Conservation (phyloP, 805 yeast genomes). For the Saccharomycopsis sp. region DNA sequence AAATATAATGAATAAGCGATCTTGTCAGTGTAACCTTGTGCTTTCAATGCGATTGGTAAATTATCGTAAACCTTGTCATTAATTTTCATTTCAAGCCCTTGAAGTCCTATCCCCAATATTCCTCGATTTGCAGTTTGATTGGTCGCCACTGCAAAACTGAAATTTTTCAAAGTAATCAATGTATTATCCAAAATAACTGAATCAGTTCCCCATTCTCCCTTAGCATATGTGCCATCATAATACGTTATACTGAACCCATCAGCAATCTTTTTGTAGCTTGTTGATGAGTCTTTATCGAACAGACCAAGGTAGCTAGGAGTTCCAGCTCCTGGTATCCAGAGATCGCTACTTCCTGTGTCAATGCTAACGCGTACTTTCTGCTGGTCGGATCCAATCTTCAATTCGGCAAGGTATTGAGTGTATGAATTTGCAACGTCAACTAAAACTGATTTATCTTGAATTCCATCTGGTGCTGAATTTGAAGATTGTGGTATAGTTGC, state of each 20-base stretch:
- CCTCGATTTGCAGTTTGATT: constrained; percentile 2
- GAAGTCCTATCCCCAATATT: constrained; percentile 5
- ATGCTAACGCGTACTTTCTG: constrained; percentile 5
- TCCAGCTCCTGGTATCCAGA: constrained; percentile 7
- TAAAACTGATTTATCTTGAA: not conserved
- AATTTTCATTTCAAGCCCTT: not conserved
- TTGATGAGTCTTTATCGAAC: constrained; percentile 3
- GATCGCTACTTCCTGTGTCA: constrained; percentile 14
- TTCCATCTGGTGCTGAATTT: no score
- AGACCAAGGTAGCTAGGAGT: not conserved
- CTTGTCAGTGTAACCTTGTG: constrained; percentile 2
- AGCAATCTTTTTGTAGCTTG: constrained; percentile 1
- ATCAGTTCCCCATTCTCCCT: not conserved
- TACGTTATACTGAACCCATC: not conserved
- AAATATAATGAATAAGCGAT: constrained; percentile 4
- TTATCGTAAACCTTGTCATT: not conserved
- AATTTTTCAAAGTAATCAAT: constrained; percentile 1
- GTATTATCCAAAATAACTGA: not conserved
- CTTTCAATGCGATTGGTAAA: constrained; percentile 5
- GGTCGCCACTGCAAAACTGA: constrained; percentile 4
- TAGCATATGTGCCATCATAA: not conserved
- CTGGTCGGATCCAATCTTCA: constrained; percentile 7
- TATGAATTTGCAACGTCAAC: not conserved
- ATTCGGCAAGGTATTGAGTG: constrained; percentile 3
- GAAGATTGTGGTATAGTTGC: no score